A percentile compares a stretch with the other conserved stretches of the same genome.
Evolutionary conservation across 345 rosid species (phyloP).

Genomic region (Leavenworthia alabamica): DNA sequence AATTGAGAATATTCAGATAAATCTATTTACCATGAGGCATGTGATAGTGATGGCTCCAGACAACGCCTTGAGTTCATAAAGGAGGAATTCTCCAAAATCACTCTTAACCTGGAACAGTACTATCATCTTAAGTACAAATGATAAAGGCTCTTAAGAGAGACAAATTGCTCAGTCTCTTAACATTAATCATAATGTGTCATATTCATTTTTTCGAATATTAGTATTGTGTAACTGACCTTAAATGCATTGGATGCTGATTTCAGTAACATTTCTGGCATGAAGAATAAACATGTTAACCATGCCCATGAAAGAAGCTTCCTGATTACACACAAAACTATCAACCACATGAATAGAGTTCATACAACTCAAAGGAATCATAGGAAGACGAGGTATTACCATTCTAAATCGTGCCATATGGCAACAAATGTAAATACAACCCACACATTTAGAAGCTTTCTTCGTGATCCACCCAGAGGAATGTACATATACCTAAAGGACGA

Average conservation of each 20-base stretch:
- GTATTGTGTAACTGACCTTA: slow-evolving; percentile 42
- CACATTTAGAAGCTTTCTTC: slow-evolving; percentile 69
- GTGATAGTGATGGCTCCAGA: slow-evolving; percentile 84
- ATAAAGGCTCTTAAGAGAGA: background rate
- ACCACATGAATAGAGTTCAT: slow-evolving; percentile 16
- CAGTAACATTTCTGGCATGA: slow-evolving; percentile 79
- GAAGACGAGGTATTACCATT: slow-evolving; percentile 49
- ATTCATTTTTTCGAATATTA: background rate
- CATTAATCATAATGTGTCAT: background rate
- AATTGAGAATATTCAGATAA: background rate
- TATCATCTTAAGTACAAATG: background rate
- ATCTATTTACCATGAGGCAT: slow-evolving; percentile 74
- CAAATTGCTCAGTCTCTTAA: background rate
- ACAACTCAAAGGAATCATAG: slow-evolving; percentile 8
- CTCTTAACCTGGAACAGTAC: slow-evolving; percentile 47
- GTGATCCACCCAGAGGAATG: slow-evolving; percentile 91
- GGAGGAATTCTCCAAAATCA: slow-evolving; percentile 45
- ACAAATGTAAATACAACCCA: slow-evolving; percentile 96
- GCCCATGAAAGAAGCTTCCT: slow-evolving; percentile 99
- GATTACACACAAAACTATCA: slow-evolving; percentile 28
- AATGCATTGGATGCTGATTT: slow-evolving; percentile 61
- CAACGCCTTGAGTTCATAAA: slow-evolving; percentile 66
- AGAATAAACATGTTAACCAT: slow-evolving; percentile 93
- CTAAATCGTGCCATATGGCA: slow-evolving; percentile 94
- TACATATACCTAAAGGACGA: slow-evolving; percentile 66